Base-by-base conservation (phyloP, 2,329 filamentous ascomycete genomes). In the Fusarium sp. region DNA sequence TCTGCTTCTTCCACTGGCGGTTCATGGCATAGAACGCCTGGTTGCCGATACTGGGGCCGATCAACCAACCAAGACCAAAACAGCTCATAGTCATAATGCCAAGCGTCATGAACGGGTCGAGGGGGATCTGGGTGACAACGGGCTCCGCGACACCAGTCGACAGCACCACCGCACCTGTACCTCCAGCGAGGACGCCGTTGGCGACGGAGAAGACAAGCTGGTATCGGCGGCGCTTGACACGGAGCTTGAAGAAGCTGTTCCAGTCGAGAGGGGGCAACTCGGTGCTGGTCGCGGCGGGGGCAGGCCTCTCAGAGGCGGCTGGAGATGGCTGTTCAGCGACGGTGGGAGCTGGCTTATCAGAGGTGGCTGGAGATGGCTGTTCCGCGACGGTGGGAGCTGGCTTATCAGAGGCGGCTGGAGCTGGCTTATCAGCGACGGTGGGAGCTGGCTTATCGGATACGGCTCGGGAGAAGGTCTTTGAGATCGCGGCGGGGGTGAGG, bases 201-300 rank as follows among this genome's bases (percentile, higher is more conserved):
- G 87, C 75, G 48, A 92, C 81, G 42, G 91, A 94, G 65, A 92
- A 93, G 45, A 84, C 85, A 34, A 96, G 85, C 74, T 94, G 92
- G 80, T 93, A 91, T 70, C 91, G 87, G 59, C 94, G 89, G 53
- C 94, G 91, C 58, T 88, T 90, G 70, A 92, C 91, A 72, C 94
- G 92, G 58, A 98, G 88, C 74, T 88, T 87, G 83, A 98, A 96
- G 82, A 97, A 98, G 48, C 87, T 88, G 80, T 97, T 90, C 94
- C 94, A 98, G 78, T 92, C 86, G 38, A 93, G 85, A 76, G 69
- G 49, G 55, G 65, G 51, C 71, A 64, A 51, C 19, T 59, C 57
- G 26, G 45, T 39, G 46, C 51, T 65, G 36, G 63, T 61, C 29
- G 40, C 31, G 36, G 54, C 66, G 42, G 61, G 38, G 60, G 63